phyloP scores from a whole-genome alignment of 805 yeast genomes.

The Torulaspora gathmanii region DNA sequence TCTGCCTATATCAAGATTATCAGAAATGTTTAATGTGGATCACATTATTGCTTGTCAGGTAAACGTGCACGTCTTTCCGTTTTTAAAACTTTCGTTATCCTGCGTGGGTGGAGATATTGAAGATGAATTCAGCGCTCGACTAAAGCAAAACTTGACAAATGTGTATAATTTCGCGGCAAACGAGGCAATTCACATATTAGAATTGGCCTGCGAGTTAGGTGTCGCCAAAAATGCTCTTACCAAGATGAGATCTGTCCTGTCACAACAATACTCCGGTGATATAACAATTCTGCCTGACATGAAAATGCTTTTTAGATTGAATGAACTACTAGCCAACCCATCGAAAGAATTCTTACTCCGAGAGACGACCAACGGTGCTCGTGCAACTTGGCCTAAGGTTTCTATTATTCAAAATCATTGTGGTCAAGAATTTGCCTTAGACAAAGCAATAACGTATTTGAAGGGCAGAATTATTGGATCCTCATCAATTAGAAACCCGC shows the following conservation, averaged over 20 bases:
- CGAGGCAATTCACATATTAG: constrained; percentile 75
- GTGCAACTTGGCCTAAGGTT: constrained; percentile 91
- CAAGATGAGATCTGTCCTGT: constrained; percentile 66
- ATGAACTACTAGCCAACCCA: constrained; percentile 72
- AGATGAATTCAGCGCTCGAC: constrained; percentile 50
- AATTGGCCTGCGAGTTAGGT: constrained; percentile 70
- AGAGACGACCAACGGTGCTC: constrained; percentile 68
- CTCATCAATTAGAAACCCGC: constrained; percentile 31
- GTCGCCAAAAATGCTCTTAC: constrained; percentile 67
- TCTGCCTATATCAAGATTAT: constrained; percentile 79
- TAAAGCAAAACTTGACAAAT: constrained; percentile 49
- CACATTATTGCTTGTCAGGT: constrained; percentile 98
- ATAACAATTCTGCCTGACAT: constrained; percentile 86
- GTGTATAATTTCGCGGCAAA: constrained; percentile 56
- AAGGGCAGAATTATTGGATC: constrained; percentile 55
- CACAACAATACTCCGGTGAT: constrained; percentile 90
- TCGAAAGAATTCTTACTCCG: constrained; percentile 67
- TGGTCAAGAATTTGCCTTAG: constrained; percentile 82
- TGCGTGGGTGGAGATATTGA: constrained; percentile 68
- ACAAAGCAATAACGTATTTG: constrained; percentile 65
- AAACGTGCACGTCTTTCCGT: constrained; percentile 92
- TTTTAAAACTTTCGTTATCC: constrained; percentile 61
- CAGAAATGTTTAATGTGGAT: constrained; percentile 96
- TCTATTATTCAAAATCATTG: constrained; percentile 85
- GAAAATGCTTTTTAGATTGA: constrained; percentile 49